phyloP scores from a whole-genome alignment of 2,329 filamentous ascomycete genomes.

The Cadophora sp. region DNA sequence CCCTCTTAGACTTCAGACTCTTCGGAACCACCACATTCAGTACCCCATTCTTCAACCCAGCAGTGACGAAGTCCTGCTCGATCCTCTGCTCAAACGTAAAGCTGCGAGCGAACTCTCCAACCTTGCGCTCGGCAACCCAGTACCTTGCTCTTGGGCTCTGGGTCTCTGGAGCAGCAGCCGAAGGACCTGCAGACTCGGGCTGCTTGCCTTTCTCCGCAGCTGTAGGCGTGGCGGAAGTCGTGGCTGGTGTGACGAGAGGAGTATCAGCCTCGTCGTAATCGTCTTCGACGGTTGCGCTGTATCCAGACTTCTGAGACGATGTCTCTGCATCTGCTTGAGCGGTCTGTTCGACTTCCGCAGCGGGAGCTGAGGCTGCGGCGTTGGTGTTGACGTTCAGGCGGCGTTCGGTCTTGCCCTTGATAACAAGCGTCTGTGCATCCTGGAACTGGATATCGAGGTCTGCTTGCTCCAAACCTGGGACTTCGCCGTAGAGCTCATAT shows the following conservation, averaged over 20 bases:
- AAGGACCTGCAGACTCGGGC: constrained; percentile 43
- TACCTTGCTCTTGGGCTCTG: constrained; percentile 61
- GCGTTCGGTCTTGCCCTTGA: constrained; percentile 61
- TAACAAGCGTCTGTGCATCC: constrained; percentile 73
- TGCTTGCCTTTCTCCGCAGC: constrained; percentile 46
- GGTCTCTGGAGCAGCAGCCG: constrained; percentile 45
- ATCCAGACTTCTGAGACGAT: constrained; percentile 41
- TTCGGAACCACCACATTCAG: constrained; percentile 70
- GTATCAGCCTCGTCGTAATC: constrained; percentile 38
- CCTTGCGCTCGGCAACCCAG: constrained; percentile 71
- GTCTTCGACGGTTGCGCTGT: constrained; percentile 37
- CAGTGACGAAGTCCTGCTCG: constrained; percentile 65
- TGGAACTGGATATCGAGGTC: constrained; percentile 79
- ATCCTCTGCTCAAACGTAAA: constrained; percentile 71
- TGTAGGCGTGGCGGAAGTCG: constrained; percentile 37
- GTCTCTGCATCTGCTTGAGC: constrained; percentile 48
- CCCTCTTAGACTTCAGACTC: constrained; percentile 63
- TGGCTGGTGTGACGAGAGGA: constrained; percentile 33
- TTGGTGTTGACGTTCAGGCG: constrained; percentile 45
- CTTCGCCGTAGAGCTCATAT: constrained; percentile 81
- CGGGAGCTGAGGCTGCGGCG: constrained; percentile 63
- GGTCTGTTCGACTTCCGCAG: constrained; percentile 52
- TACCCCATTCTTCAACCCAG: constrained; percentile 68
- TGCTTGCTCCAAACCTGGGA: constrained; percentile 75
- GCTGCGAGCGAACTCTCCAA: constrained; percentile 70